Evolutionary conservation across 2,329 filamentous ascomycete species (phyloP), one percentile per base, ranked within the genome.

Genomic region (Leptographium flavum): DNA sequence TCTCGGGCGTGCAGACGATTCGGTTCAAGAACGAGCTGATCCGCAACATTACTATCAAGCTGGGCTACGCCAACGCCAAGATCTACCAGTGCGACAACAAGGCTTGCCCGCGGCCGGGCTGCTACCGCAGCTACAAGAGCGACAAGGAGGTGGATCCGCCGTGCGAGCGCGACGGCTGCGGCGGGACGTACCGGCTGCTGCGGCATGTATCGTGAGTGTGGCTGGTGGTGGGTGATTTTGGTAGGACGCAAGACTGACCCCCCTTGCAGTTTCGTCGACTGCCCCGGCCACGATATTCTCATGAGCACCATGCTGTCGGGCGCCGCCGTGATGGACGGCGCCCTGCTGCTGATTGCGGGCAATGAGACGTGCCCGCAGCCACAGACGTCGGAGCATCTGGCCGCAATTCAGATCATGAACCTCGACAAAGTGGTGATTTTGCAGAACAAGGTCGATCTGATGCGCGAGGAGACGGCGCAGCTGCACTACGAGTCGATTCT

Each of bases 271-370:
- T 98, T 96, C 63, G 92, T 96, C 55, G 92, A 96, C 67, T 96
- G 92, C 74, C 92, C 92, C 47, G 92, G 92, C 66, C 92, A 98
- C 85, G 92, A 98, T 70, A 98, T 98, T 87, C 88, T 98, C 64
- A 98, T 98, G 92, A 96, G 90, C 69, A 98, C 92, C 58, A 98
- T 98, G 92, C 81, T 98, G 74, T 98, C 92, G 60, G 92, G 92
- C 60, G 92, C 92, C 57, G 92, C 92, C 53, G 92, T 98, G 76
- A 98, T 98, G 92, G 92, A 98, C 67, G 92, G 92, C 53, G 92
- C 92, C 17, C 77, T 98, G 49, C 79, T 98, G 46, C 75, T 98
- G 45, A 95, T 98, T 62, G 92, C 92, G 50, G 92, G 92, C 63
- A 98, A 98, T 70, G 92, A 98, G 81, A 81, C 86, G 43, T 96